A percentile compares a stretch with the other conserved stretches of the same genome.
Conservation (phyloP, 2,329 filamentous ascomycete species). For the Furcasterigmium furcatum region DNA sequence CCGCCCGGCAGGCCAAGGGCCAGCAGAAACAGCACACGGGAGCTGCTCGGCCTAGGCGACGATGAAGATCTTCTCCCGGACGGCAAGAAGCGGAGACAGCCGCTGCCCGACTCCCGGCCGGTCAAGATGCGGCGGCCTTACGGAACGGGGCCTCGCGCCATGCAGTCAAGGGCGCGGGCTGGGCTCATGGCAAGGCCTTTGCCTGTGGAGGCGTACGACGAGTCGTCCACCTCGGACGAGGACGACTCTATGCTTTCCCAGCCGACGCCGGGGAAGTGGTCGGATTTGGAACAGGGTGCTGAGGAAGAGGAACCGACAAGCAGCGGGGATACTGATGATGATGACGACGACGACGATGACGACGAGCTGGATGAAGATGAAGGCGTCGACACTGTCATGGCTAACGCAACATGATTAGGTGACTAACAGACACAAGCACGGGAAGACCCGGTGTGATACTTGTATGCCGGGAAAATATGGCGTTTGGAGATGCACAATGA, state of each 20-base stretch:
- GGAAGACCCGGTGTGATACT: too few relatives aligned
- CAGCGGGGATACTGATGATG: neutral
- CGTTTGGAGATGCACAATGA: neutral
- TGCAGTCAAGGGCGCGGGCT: constrained; percentile 8
- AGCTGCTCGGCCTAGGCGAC: constrained; percentile 9
- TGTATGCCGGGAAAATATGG: too few relatives aligned
- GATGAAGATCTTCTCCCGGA: constrained; percentile 6
- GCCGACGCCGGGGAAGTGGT: constrained; percentile 30
- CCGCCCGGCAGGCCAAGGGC: too few relatives aligned
- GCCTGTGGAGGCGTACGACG: neutral
- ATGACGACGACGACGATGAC: constrained; percentile 11
- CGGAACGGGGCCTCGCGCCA: constrained; percentile 4
- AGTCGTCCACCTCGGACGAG: neutral
- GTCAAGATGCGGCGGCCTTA: constrained; percentile 4
- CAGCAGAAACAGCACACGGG: constrained; percentile 19
- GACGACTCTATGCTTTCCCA: constrained; percentile 17
- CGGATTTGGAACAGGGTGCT: constrained; percentile 18
- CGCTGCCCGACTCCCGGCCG: constrained; percentile 6
- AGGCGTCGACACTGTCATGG: neutral
- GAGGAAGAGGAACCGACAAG: neutral
- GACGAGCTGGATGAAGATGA: constrained; percentile 22
- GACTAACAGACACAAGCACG: too few relatives aligned
- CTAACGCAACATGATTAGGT: neutral
- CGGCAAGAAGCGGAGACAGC: constrained; percentile 14
- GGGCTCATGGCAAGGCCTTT: neutral